These are phyloP conservation scores for Apiospora malaysiana DNA, from an alignment of 2,329 filamentous ascomycete species.

Conservation along the genomic window DNA sequence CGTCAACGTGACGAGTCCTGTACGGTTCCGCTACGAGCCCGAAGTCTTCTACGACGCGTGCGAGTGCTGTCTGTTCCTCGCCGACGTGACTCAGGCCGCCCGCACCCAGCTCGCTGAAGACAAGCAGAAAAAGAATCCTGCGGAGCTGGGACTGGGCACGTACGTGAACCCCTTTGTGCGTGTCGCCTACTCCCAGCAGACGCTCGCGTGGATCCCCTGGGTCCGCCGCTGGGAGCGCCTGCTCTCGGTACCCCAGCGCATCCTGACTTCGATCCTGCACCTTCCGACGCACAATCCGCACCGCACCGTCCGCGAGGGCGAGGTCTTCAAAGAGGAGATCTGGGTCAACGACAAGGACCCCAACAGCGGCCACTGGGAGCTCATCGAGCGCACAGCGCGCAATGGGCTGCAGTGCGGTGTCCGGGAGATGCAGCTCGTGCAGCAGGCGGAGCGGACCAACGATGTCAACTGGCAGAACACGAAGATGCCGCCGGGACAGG, in stretches of 20 bases:
- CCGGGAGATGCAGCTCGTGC: conserved; percentile 52
- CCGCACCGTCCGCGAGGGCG: conserved; percentile 62
- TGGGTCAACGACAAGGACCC: conserved; percentile 48
- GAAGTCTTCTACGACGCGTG: conserved; percentile 68
- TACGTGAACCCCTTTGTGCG: conserved; percentile 79
- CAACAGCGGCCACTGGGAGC: conserved; percentile 45
- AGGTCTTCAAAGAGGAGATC: conserved; percentile 56
- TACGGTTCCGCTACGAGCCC: conserved; percentile 62
- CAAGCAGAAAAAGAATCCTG: not conserved
- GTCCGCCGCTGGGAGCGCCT: conserved; percentile 71
- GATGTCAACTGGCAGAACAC: conserved; percentile 44
- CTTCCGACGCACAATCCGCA: conserved; percentile 67
- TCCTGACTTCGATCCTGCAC: conserved; percentile 61
- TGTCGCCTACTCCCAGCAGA: conserved; percentile 67
- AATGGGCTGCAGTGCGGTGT: conserved; percentile 63
- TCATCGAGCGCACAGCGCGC: conserved; percentile 50
- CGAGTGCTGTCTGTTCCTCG: conserved; percentile 66
- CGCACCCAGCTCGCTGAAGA: conserved; percentile 33
- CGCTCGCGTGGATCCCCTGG: conserved; percentile 63
- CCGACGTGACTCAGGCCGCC: conserved; percentile 50
- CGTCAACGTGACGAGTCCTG: conserved; percentile 43
- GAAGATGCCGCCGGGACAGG: conserved; percentile 42
- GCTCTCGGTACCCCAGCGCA: conserved; percentile 62
- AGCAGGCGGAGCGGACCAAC: conserved; percentile 34
- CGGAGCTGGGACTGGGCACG: conserved; percentile 56